Percentiles rank a stretch among this genome's conserved stretches.
These are phyloP conservation scores for Ustilago nuda DNA, from an alignment of 1,284 basidiomycete species.

Conservation along the genomic window DNA sequence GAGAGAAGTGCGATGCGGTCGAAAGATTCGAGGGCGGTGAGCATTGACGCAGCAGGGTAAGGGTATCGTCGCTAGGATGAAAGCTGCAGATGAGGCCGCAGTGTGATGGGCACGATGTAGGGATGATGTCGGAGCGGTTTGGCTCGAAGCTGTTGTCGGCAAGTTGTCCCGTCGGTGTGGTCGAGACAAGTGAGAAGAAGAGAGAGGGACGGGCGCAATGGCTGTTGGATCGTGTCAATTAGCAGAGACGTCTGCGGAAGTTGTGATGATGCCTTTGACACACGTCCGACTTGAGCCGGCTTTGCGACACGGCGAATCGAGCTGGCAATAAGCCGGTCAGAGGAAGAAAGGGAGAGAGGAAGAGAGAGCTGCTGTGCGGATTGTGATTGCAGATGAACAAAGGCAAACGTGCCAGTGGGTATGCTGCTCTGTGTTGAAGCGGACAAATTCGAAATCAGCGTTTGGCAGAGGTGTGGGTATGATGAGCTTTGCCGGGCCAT, in stretches of 20 bases:
- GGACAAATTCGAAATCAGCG: neutral
- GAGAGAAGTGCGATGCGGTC: neutral
- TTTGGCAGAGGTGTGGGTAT: neutral
- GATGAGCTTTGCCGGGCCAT: too few relatives aligned
- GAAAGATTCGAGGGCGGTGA: neutral
- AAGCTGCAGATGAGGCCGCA: neutral
- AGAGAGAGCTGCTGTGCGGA: neutral
- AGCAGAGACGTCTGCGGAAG: constrained; percentile 1
- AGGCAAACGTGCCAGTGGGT: neutral
- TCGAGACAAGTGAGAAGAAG: neutral
- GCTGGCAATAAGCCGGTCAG: neutral
- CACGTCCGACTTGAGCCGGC: neutral
- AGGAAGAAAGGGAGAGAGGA: neutral
- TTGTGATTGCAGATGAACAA: constrained; percentile 1
- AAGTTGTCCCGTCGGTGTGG: neutral
- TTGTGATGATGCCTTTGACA: constrained; percentile 6
- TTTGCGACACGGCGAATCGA: neutral
- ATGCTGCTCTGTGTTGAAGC: neutral
- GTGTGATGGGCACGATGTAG: neutral
- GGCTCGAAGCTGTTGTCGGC: neutral
- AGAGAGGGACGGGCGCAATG: neutral
- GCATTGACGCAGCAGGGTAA: neutral
- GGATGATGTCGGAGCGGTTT: neutral
- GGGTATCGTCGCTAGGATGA: neutral
- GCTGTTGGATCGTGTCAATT: neutral